Evolutionary conservation across 73 alveolate genomes (phyloP), one percentile per base, ranked within the genome.

Genomic region (Urostyla sp.): DNA sequence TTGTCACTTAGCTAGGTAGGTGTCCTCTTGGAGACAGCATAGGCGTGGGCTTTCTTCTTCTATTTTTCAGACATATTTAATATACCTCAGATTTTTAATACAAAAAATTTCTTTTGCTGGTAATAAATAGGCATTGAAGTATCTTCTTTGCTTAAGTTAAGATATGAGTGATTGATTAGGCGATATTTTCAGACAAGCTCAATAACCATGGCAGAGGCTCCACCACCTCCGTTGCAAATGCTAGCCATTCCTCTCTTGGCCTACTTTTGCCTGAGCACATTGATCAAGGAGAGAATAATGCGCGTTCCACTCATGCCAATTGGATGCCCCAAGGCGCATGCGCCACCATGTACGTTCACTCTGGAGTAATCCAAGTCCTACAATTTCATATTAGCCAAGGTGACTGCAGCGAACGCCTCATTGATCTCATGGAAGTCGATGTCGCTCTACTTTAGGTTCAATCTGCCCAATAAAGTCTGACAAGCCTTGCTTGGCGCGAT

Each of bases 241-340:
- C 94, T 91, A 18, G 97, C 97, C 80, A 91, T 69, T 32, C 98
- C 98, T 21, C 89, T 53, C 26, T 56, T 50, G 0, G 82, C 94
- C 37, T 92, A 85, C 85, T 86, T 87, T 31, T 69, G 58, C 46
- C 76, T 80, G 28, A 94, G 95, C 6, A 84, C 96, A 20, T 77
- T 80, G 50, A 92, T 67, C 51, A 94, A 85, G 0, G 90, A 73
- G 46, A 67, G 30, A 44, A 94, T 74, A 44, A 94, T 90, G 67
- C 98, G 81, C 52, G 94, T 92, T 0, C 98, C 98, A 37, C 95
- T 79, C 85, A 87, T 87, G 18, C 98, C 98, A 28, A 94, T 20
- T 13, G 98, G 98, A 60, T 94, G 97, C 20, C 98, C 98, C 32
- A 94, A 84, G n/a, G 98, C 93, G n/a, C 92, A 98, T 0, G 97